Base-by-base conservation (phyloP, 169 alveolate species). In the Plasmodium malariae region DNA sequence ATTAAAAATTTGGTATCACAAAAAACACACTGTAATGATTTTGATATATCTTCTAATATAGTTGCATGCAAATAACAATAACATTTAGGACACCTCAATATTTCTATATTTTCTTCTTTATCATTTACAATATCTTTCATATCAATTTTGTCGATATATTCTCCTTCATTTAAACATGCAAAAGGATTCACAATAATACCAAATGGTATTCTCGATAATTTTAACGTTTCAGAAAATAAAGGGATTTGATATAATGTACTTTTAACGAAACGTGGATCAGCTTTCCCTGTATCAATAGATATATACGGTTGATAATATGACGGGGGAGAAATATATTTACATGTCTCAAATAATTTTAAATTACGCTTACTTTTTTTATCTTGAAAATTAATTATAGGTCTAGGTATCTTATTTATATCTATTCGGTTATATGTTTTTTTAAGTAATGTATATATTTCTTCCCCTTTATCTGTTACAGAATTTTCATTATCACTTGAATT, bases 131-230 rank as follows among this genome's bases (percentile, higher is more conserved):
- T 73, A 57, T 92, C 89, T 37, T 88, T 74, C 76, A 93, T 73
- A 76, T 94, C 93, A 4, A 94, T 51, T 49, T 83, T 55, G 5
- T 93, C 94, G 7, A 94, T 92, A 1, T 43, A 14, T 14, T 69
- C 86, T 21, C 93, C 94, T 30, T 86, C 87, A 36, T 72, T 74
- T 55, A 86, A 88, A 28, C 91, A 74, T 3, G 96, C 96, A 70
- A 94, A 94, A 5, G 96, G 96, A 70, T 94, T 94, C 3, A 94
- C 95, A 12, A 94, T 78, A 26, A 86, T 92, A 28, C 94, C 96
- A 62, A 94, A 86, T 3, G 95, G 96, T 32, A 94, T 87, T 28
- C 68, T 88, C 17, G 92, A 86, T 36, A 89, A 45, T 43, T 51
- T 57, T 76, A 94, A 63, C 21, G 95, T 85, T 19, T 92, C 94